phyloP scores from a whole-genome alignment of 2,329 filamentous ascomycete genomes.

The Neophaeococcomyces mojaviensis region DNA sequence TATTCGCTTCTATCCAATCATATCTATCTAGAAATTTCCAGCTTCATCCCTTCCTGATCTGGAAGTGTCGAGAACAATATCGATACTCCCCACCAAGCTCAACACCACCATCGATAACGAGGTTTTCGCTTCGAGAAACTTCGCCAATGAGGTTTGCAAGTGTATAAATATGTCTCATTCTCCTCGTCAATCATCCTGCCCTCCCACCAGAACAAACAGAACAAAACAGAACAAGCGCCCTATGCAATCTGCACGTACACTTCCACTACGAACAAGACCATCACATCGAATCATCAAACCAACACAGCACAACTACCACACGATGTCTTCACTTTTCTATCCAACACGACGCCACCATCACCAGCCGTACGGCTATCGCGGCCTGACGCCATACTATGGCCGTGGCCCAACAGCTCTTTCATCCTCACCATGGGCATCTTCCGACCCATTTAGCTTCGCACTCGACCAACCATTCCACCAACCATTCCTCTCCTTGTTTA shows the following conservation, averaged over 20 bases:
- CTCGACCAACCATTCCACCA: constrained; percentile 6
- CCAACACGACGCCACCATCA: background rate
- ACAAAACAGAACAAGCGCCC: constrained; percentile 11
- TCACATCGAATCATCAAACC: constrained; percentile 9
- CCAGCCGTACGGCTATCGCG: background rate
- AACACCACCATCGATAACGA: background rate
- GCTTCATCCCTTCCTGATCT: background rate
- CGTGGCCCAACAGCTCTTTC: constrained; percentile 13
- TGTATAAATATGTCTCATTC: constrained; percentile 9
- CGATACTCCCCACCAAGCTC: background rate
- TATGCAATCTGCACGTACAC: constrained; percentile 12
- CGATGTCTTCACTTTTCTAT: constrained; percentile 1
- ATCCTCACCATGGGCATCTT: constrained; percentile 9
- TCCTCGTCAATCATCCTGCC: constrained; percentile 1
- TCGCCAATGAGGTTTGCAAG: constrained; percentile 3
- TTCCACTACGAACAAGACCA: constrained; percentile 7
- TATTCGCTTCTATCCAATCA: too few relatives aligned
- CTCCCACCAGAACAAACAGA: constrained; percentile 11
- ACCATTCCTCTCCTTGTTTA: constrained; percentile 21
- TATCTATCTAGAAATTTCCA: constrained; percentile 1
- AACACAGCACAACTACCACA: constrained; percentile 12
- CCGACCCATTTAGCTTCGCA: constrained; percentile 13
- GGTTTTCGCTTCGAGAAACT: constrained; percentile 8
- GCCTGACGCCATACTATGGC: constrained; percentile 4
- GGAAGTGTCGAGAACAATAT: background rate